A percentile compares a stretch with the other conserved stretches of the same genome.
phyloP scores from a whole-genome alignment of 441 rosid species.

The Monsonia emarginata region DNA sequence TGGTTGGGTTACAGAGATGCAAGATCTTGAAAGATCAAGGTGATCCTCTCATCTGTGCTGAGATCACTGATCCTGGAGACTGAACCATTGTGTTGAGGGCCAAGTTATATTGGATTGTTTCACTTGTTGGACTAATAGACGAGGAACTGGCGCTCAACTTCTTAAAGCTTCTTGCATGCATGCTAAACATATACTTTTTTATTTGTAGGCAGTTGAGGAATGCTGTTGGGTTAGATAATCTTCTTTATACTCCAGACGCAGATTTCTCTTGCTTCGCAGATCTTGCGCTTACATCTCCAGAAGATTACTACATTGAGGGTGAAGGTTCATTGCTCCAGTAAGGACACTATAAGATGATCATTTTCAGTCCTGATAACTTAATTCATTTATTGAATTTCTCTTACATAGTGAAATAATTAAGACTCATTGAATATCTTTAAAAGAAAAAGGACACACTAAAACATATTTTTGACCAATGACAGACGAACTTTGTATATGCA shows the following conservation, averaged over 20 bases:
- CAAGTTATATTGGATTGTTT: slow-evolving; percentile 5
- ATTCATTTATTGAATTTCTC: neutral
- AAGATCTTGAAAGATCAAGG: slow-evolving; percentile 77
- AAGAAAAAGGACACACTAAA: too few species aligned
- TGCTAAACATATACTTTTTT: slow-evolving; percentile 4
- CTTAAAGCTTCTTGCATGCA: neutral
- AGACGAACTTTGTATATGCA: too few species aligned
- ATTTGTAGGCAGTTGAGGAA: slow-evolving; percentile 57
- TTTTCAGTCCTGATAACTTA: slow-evolving; percentile 1
- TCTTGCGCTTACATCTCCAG: slow-evolving; percentile 80
- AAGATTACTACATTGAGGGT: slow-evolving; percentile 89
- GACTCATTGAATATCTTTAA: too few species aligned
- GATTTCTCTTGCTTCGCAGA: slow-evolving; percentile 97
- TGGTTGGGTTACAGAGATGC: slow-evolving; percentile 94
- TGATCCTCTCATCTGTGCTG: slow-evolving; percentile 20
- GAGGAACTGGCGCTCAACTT: neutral
- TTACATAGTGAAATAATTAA: too few species aligned
- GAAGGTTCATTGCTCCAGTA: slow-evolving; percentile 96
- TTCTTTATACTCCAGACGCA: slow-evolving; percentile 92
- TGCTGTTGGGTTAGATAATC: slow-evolving; percentile 84
- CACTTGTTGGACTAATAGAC: neutral
- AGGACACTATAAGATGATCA: slow-evolving; percentile 18
- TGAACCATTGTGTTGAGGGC: neutral
- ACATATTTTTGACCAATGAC: too few species aligned
- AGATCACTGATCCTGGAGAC: neutral